Base-by-base conservation (phyloP, 495 filamentous ascomycete genomes). In the Aspergillus affinis region DNA sequence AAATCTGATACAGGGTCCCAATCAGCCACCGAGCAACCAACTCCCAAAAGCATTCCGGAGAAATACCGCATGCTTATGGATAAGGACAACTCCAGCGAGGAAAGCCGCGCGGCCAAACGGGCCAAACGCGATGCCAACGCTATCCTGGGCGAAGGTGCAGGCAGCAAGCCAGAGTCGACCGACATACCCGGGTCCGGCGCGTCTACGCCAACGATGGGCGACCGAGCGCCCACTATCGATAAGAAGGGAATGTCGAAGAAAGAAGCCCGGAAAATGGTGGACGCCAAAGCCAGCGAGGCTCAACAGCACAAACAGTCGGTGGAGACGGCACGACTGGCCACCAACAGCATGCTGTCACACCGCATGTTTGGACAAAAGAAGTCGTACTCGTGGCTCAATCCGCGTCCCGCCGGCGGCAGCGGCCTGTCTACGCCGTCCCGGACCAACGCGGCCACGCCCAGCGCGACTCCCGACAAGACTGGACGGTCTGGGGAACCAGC, bases 181-280 rank as follows among this genome's bases (percentile, higher is more conserved):
- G 76, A 78, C 29, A 63, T 74, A 1, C 69, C 75, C 12, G 78
- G 72, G 6, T 77, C 81, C 23, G 77, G 73, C 15, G 70, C 77
- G 13, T 77, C 78, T 5, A 76, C 75, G 0, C 69, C 78, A 2
- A 41, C 12, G 8, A 68, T 81, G 20, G 72, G 65, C 5, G 79
- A 81, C 13, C 62, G 70, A 32, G 73, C 79, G 2, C 74, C 81
- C 15, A 76, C 73, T 20, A 55, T 80, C 12, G 83, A 84, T 54
- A 81, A 79, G 54, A 87, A 86, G 63, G 82, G 84, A 20, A 70
- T 84, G 29, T 75, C 75, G 23, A 84, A 83, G 60, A 82, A 83
- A 55, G 79, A 82, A 60, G 72, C 77, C 23, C 80, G 69, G 63
- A 86, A 84, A 61, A 62, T 78, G 51, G 69, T 75, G 20, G 80